phyloP scores from a whole-genome alignment of 352 stramenopile species.

The Phytophthora vignae region DNA sequence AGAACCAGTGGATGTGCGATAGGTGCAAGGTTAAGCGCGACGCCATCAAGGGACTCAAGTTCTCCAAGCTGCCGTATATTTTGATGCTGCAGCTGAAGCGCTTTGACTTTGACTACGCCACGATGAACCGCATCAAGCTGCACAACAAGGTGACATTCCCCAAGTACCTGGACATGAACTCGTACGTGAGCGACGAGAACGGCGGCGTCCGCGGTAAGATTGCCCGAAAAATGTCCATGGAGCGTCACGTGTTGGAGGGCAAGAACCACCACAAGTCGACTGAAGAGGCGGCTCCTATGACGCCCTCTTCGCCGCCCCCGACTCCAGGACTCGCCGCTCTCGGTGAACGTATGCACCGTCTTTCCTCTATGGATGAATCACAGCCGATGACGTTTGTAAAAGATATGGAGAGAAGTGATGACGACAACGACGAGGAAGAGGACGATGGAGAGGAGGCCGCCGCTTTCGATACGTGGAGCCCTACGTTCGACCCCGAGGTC shows the following conservation, averaged over 20 bases:
- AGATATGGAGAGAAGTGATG: constrained; percentile 28
- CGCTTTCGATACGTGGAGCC: constrained; percentile 73
- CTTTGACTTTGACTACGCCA: constrained; percentile 93
- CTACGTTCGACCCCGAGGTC: constrained; percentile 68
- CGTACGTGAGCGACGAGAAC: constrained; percentile 74
- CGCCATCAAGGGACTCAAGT: constrained; percentile 92
- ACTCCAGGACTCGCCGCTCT: constrained; percentile 17
- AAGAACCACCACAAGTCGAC: constrained; percentile 33
- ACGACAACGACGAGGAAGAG: constrained; percentile 14
- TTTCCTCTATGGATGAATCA: constrained; percentile 84
- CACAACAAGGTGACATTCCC: constrained; percentile 90
- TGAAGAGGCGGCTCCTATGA: constrained; percentile 18
- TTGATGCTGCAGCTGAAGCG: constrained; percentile 93
- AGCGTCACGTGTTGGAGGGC: constrained; percentile 78
- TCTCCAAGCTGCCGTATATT: constrained; percentile 88
- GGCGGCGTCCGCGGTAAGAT: constrained; percentile 60
- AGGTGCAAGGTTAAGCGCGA: constrained; percentile 84
- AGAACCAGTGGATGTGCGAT: constrained; percentile 93
- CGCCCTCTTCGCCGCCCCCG: constrained; percentile 30
- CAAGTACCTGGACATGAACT: constrained; percentile 93
- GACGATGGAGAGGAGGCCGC: constrained; percentile 16
- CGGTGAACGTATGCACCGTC: constrained; percentile 39
- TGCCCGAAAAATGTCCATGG: constrained; percentile 88
- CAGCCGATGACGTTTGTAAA: constrained; percentile 54
- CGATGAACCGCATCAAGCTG: constrained; percentile 89